These are phyloP conservation scores for Tricholoma sp. DNA, from an alignment of 768 basidiomycete species.

Conservation along the genomic window DNA sequence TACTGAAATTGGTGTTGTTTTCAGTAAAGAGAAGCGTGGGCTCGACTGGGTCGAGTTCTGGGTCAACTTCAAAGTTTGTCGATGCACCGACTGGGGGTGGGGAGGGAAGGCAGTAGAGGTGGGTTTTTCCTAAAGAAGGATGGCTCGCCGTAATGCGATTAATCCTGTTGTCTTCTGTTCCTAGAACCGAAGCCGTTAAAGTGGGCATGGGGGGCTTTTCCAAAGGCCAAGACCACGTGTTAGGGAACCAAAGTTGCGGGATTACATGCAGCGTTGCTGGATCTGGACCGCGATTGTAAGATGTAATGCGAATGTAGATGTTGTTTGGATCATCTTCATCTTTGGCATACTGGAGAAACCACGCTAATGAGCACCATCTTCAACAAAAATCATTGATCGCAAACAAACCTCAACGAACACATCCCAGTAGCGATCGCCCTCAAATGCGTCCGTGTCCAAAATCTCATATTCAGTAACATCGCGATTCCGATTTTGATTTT, in stretches of 20 bases:
- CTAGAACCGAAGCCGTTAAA: conserved; percentile 48
- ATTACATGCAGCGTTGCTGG: conserved; percentile 91
- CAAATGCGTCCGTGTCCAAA: conserved; percentile 86
- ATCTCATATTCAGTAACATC: conserved; percentile 92
- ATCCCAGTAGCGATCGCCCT: conserved; percentile 96
- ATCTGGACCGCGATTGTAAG: conserved; percentile 96
- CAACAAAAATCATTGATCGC: neutral
- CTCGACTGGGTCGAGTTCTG: conserved; percentile 62
- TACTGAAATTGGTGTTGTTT: conserved; percentile 93
- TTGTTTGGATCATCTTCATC: conserved; percentile 88
- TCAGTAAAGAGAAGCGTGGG: conserved; percentile 93
- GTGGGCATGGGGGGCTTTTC: conserved; percentile 63
- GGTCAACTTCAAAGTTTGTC: conserved; percentile 58
- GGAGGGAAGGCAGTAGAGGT: conserved; percentile 86
- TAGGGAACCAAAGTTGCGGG: conserved; percentile 96
- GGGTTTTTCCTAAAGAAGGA: conserved; percentile 64
- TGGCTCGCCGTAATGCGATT: conserved; percentile 70
- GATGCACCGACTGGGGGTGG: conserved; percentile 83
- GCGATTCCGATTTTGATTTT: conserved; percentile 76
- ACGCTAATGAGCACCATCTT: conserved; percentile 1
- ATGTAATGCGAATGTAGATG: conserved; percentile 88
- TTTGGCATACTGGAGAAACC: conserved; percentile 77
- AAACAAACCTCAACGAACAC: conserved; percentile 87
- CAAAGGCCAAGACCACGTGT: conserved; percentile 94
- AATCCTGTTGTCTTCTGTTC: conserved; percentile 37